Percentiles rank a stretch among this genome's conserved stretches.
Evolutionary conservation across 768 basidiomycete genomes (phyloP).

Genomic region (Tephrocybe sp.): DNA sequence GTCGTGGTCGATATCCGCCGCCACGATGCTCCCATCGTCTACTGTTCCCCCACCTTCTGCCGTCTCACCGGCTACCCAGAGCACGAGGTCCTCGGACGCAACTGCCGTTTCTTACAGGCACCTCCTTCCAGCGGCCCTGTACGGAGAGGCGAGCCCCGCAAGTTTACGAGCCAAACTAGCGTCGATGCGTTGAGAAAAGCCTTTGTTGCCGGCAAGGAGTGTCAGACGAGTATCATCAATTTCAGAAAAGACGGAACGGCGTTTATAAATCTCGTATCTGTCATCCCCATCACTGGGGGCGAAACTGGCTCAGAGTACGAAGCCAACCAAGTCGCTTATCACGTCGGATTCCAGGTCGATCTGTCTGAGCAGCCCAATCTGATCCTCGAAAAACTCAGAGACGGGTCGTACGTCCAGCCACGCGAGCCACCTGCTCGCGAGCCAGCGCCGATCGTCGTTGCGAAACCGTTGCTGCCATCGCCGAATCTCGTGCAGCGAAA

Average conservation of each 20-base stretch:
- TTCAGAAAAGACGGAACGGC: constrained; percentile 81
- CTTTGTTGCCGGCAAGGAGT: constrained; percentile 76
- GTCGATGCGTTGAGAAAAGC: constrained; percentile 60
- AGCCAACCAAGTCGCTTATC: constrained; percentile 73
- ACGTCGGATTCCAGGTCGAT: constrained; percentile 96
- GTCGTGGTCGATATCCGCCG: constrained; percentile 82
- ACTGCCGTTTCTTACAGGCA: constrained; percentile 88
- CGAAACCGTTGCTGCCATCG: background rate
- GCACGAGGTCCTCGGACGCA: constrained; percentile 78
- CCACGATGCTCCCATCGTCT: constrained; percentile 85
- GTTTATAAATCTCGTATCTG: constrained; percentile 89
- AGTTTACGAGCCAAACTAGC: constrained; percentile 64
- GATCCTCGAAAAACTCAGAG: constrained; percentile 74
- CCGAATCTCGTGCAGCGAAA: constrained; percentile 32
- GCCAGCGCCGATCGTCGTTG: background rate
- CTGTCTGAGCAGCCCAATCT: constrained; percentile 81
- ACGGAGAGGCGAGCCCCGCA: constrained; percentile 37
- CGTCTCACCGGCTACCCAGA: constrained; percentile 72
- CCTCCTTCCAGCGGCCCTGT: constrained; percentile 47
- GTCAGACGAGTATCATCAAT: constrained; percentile 85
- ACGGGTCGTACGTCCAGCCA: constrained; percentile 72
- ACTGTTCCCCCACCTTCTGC: constrained; percentile 84
- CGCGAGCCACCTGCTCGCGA: constrained; percentile 1
- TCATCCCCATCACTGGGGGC: constrained; percentile 82
- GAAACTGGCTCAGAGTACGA: constrained; percentile 45